These are phyloP conservation scores for Piedraia hortae DNA, from an alignment of 2,329 filamentous ascomycete species.

Conservation along the genomic window DNA sequence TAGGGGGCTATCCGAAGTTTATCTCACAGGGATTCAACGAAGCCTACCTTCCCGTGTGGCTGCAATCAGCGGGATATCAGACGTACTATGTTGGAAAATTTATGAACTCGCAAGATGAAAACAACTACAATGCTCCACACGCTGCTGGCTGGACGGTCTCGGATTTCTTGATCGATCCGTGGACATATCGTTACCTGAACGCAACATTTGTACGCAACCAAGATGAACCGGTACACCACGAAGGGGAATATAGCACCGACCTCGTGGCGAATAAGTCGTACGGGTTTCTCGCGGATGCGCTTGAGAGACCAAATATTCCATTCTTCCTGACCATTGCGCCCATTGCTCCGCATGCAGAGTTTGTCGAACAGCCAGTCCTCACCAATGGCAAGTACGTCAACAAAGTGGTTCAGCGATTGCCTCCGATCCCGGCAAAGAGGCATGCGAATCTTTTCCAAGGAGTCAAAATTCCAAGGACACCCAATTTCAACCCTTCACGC, in stretches of 20 bases:
- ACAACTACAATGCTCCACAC: conserved; percentile 32
- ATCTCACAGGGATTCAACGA: conserved; percentile 35
- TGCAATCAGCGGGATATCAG: conserved; percentile 39
- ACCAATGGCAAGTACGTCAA: conserved; percentile 11
- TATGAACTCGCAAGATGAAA: conserved; percentile 31
- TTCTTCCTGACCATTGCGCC: conserved; percentile 12
- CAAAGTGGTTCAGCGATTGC: conserved; percentile 2
- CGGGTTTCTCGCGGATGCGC: conserved; percentile 24
- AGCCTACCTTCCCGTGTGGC: conserved; percentile 40
- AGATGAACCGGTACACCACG: conserved; percentile 25
- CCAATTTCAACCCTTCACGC: conserved; percentile 36
- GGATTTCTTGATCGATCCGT: conserved; percentile 28
- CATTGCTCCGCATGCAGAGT: conserved; percentile 9
- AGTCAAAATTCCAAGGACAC: conserved; percentile 30
- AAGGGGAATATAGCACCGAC: conserved; percentile 29
- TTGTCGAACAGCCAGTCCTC: conserved; percentile 3
- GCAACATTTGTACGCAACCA: conserved; percentile 32
- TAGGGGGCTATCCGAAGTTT: conserved; percentile 37
- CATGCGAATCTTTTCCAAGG: conserved; percentile 35
- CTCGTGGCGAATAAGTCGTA: conserved; percentile 31
- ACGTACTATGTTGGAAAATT: conserved; percentile 51
- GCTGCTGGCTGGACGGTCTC: conserved; percentile 30
- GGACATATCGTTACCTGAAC: conserved; percentile 41
- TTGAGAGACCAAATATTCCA: conserved; percentile 5
- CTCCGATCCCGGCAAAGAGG: conserved; percentile 11